Evolutionary conservation across 345 rosid species (phyloP), one percentile per base, ranked within the genome.

Genomic region (Salix brachista): DNA sequence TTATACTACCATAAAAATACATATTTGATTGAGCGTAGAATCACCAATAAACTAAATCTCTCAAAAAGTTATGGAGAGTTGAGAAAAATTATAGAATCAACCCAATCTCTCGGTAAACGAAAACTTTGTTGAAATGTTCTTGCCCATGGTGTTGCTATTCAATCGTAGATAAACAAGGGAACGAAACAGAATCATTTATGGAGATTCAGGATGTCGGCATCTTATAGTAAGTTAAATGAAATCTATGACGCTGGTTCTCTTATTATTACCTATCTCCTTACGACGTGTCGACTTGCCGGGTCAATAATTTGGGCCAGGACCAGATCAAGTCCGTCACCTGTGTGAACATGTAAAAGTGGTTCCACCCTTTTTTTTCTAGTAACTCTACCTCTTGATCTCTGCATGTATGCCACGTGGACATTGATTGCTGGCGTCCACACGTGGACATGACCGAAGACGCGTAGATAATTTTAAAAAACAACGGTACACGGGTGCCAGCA

Each of bases 391-490:
- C 6, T 34, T 62, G 36, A 32, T 66, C n/a, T 0, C 12, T 70
- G 77, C 77, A 76, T 73, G 80, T 30, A 25, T 60, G 83, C 80
- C 89, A 82, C 87, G 86, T 84, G 87, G 70, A 61, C 12, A 30
- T 10, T 28, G 58, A 66, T 34, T 46, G 64, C 32, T 19, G 42
- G 80, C 73, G 62, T 48, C 61, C 79, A 73, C 86, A 77, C 85
- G 80, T 71, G 81, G 80, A 72, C 65, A 54, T 67, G 80, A 56
- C 73, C 34, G 46, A 70, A 84, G 78, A 79, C 87, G 86, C 87
- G 87, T 83, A 8, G 30, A 46, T 61, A 60, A 71, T 75, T 39
- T 64, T 50, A 5, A 25, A 3, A 16, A 16, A 17, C 70, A 74
- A 39, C 76, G 76, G 80, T 54, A 66, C 79, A 67, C 84, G 69